phyloP scores from a whole-genome alignment of 768 basidiomycete species.

The Crepidotus variabilis region DNA sequence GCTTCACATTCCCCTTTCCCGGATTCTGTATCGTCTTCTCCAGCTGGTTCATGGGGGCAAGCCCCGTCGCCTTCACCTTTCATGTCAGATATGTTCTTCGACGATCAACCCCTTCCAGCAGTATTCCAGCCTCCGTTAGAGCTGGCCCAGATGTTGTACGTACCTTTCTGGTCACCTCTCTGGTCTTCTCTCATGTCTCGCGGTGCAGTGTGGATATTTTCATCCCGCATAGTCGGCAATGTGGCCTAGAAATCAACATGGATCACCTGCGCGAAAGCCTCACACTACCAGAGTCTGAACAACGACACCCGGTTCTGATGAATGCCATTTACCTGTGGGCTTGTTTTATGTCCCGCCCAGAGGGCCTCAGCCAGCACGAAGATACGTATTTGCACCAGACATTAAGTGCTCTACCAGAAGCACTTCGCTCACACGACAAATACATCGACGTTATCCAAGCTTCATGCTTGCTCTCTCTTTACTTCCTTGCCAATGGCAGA shows the following conservation, averaged over 20 bases:
- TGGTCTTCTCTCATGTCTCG: conserved; percentile 9
- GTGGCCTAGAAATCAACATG: conserved; percentile 67
- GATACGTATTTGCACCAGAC: conserved; percentile 64
- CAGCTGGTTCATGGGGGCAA: not conserved
- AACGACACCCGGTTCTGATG: conserved; percentile 73
- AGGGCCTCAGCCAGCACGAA: conserved; percentile 67
- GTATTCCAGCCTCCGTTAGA: conserved; percentile 48
- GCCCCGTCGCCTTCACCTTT: not conserved
- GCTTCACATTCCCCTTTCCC: conserved; percentile 59
- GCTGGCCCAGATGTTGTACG: conserved; percentile 65
- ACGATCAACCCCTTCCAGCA: not conserved
- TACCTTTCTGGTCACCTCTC: conserved; percentile 11
- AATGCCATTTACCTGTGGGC: conserved; percentile 83
- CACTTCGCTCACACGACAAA: conserved; percentile 51
- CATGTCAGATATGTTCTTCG: conserved; percentile 10
- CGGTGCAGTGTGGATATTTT: conserved; percentile 66
- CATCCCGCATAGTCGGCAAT: conserved; percentile 70
- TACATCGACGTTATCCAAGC: conserved; percentile 73
- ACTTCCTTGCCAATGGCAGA: conserved; percentile 75
- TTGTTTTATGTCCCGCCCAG: conserved; percentile 74
- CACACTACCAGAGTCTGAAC: conserved; percentile 47
- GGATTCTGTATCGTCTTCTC: not conserved
- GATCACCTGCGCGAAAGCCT: conserved; percentile 63
- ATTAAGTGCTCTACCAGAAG: conserved; percentile 60
- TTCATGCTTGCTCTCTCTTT: conserved; percentile 70